Evolutionary conservation across 1,284 basidiomycete genomes (phyloP).

Genomic region (Fomitopsis pinicola): DNA sequence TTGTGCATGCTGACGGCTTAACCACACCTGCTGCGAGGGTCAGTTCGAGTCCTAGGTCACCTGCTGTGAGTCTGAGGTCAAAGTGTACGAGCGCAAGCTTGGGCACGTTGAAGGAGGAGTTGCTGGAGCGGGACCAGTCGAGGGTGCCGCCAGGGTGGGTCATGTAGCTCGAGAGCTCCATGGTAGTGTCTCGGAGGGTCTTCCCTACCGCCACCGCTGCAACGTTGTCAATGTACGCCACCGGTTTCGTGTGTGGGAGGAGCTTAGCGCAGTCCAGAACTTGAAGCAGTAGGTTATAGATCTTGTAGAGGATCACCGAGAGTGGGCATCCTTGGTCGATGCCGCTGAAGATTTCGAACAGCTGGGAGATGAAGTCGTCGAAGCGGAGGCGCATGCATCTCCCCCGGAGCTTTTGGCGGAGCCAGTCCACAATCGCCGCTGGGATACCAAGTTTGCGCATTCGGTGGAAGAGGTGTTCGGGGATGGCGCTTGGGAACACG

Average conservation of each 20-base stretch:
- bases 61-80: constrained; percentile 3
- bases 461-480: too few relatives aligned
- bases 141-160: constrained; percentile 10
- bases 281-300: constrained; percentile 33
- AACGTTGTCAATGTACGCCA: constrained; percentile 26
- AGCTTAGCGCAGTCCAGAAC: constrained; percentile 13
- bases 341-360: constrained; percentile 23
- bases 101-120: constrained; percentile 19
- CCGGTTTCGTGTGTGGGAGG: constrained; percentile 11
- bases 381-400: constrained; percentile 23
- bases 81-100: constrained; percentile 20
- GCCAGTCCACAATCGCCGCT: constrained; percentile 17
- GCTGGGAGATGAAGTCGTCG: constrained; percentile 24
- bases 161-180: constrained; percentile 18
- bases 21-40: constrained; percentile 5
- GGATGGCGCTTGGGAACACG: not conserved
- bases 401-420: constrained; percentile 18
- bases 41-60: constrained; percentile 8
- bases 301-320: constrained; percentile 27
- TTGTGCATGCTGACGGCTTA: constrained; percentile 13
- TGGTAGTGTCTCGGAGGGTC: constrained; percentile 12
- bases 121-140: constrained; percentile 21
- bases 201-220: constrained; percentile 12
- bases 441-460: constrained; percentile 21
- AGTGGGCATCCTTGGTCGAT: constrained; percentile 32